Evolutionary conservation across 73 alveolate species (phyloP), one percentile per base, ranked within the genome.

Genomic region (Paramecium primaurelia): DNA sequence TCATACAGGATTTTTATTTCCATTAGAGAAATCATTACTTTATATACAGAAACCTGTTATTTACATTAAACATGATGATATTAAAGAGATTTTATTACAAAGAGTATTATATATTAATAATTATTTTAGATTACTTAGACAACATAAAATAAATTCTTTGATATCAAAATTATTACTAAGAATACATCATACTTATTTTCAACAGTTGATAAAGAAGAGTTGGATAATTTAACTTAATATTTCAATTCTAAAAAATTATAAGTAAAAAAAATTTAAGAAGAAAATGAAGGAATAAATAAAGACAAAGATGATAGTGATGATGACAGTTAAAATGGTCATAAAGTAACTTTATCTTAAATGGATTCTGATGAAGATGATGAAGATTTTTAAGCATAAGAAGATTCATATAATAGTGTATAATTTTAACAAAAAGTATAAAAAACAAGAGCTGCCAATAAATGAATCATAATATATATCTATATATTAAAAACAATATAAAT

Each of bases 321-420:
- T 4, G 36, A 12, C 16, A 10, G 30, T n/a, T 42, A 75, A 36
- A 14, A 38, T 36, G 69, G 38, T 26, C 84, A 64, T 68, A 32
- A 68, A 7, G 0, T 6, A 12, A 32, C 28, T 5, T 28, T 68
- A 32, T 26, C 49, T 16, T 12, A 73, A 25, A 40, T 71, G 87
- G 68, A 73, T 73, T 73, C 87, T 14, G 87, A 73, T 34, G 68
- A 71, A 37, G 86, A 71, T 71, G 86, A 71, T 71, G 86, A 73
- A 37, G 87, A 73, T 73, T 73, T 36, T 40, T 36, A 37, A 38
- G 88, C 5, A 12, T 14, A 11, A 38, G 64, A 75, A 4, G 69
- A 20, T 75, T 64, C 51, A 10, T 26, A 26, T 6, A 32, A 64
- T 2, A 64, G 84, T 28, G 84, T 64, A 14, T 54, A 54, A 54